Evolutionary conservation across 768 basidiomycete genomes (phyloP).

Genomic region (Trametes maxima): DNA sequence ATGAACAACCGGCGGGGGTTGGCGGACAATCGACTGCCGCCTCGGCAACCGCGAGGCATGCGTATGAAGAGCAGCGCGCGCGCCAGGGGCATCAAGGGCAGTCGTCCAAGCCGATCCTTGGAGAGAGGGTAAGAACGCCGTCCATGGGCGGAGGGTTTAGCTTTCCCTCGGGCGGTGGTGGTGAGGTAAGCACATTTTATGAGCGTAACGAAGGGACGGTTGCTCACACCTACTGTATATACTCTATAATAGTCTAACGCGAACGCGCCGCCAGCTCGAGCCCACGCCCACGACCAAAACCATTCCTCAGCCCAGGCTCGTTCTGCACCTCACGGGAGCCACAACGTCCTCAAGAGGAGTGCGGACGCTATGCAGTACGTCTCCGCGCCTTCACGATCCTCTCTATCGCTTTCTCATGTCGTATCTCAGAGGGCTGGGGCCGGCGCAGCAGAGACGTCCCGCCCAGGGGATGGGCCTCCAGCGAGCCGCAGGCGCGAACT

Average conservation of each 20-base stretch:
- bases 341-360: slow-evolving; percentile 18
- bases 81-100: not conserved
- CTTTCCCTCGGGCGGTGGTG: slow-evolving; percentile 9
- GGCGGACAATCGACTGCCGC: not conserved
- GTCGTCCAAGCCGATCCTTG: not conserved
- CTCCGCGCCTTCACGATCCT: not conserved
- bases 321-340: not conserved
- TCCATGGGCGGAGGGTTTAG: slow-evolving; percentile 25
- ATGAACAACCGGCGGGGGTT: not conserved
- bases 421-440: not conserved
- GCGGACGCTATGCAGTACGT: slow-evolving; percentile 28
- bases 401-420: not conserved
- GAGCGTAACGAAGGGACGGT: too few species aligned
- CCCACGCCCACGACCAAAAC: not conserved
- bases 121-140: slow-evolving; percentile 8
- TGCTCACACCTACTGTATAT: too few species aligned
- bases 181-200: not conserved
- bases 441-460: slow-evolving; percentile 17
- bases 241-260: too few species aligned
- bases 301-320: not conserved
- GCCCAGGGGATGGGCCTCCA: slow-evolving; percentile 26
- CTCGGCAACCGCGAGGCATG: not conserved
- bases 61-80: not conserved
- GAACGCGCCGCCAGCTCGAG: not conserved
- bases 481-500: slow-evolving; percentile 3